Percentiles rank a stretch among this genome's conserved stretches.
Conservation (phyloP, 2,329 filamentous ascomycete species). For the Calonectria leucothoes region DNA sequence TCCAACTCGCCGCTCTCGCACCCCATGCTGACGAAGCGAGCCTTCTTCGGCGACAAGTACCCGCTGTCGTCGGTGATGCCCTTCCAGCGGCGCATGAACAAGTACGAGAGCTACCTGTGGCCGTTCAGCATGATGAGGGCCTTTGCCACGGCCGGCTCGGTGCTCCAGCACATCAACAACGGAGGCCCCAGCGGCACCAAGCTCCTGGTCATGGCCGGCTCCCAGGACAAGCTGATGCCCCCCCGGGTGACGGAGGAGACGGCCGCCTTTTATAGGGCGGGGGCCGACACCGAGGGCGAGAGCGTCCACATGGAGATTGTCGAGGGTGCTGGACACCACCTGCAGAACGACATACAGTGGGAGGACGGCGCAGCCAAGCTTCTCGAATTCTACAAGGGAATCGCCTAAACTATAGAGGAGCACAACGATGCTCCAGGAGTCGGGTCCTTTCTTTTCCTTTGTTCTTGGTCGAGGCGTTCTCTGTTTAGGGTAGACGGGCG, state of each 20-base stretch:
- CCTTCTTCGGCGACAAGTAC: constrained; percentile 62
- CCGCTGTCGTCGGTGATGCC: constrained; percentile 52
- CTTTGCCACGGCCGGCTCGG: constrained; percentile 54
- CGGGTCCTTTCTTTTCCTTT: not conserved
- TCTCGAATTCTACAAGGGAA: constrained; percentile 51
- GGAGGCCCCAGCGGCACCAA: constrained; percentile 33
- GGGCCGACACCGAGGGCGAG: constrained; percentile 22
- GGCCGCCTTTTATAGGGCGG: constrained; percentile 45
- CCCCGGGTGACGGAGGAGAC: constrained; percentile 49
- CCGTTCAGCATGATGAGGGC: constrained; percentile 58
- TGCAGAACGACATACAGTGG: constrained; percentile 65
- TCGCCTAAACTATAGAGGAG: constrained; percentile 5
- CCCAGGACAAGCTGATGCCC: constrained; percentile 55
- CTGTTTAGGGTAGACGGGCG: constrained; percentile 17
- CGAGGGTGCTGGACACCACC: constrained; percentile 60
- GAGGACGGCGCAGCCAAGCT: constrained; percentile 59
- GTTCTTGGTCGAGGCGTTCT: not conserved
- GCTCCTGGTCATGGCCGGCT: constrained; percentile 54
- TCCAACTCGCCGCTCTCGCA: constrained; percentile 64
- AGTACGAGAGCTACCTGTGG: constrained; percentile 66
- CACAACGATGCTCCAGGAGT: not conserved
- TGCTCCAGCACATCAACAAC: constrained; percentile 52
- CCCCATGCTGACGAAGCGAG: constrained; percentile 57
- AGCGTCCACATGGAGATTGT: constrained; percentile 57
- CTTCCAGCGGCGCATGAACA: constrained; percentile 56